Conservation (phyloP, 257 asterid genomes). For the Capsicum chinense region DNA sequence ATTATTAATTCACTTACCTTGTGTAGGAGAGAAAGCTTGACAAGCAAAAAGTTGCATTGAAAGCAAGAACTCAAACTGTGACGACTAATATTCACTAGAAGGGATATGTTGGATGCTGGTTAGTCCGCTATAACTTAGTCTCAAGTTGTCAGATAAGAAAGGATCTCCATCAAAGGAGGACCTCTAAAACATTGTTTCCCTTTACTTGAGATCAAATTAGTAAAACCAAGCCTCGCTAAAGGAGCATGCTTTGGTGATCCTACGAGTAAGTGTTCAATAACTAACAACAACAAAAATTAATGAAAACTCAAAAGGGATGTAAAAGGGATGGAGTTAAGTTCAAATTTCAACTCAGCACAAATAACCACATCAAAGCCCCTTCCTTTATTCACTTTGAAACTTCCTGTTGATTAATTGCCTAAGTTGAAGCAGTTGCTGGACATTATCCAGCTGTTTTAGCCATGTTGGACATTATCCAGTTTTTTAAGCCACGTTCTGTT, state of each 20-base stretch:
- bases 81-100: background rate
- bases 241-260: background rate
- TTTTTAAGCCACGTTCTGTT: too few species aligned
- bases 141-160: background rate
- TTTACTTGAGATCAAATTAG: background rate
- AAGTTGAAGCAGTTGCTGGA: too few species aligned
- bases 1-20: background rate
- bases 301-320: background rate
- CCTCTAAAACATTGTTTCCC: background rate
- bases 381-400: slow-evolving; percentile 15
- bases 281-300: background rate
- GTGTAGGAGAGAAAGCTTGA: background rate
- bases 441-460: too few species aligned
- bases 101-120: background rate
- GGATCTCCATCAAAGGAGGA: background rate
- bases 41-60: background rate
- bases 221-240: background rate
- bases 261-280: background rate
- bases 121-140: background rate
- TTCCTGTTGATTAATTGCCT: background rate
- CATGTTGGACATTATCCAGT: too few species aligned
- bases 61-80: background rate
- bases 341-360: background rate
- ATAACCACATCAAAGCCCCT: background rate
- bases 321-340: background rate